A percentile compares a stretch with the other conserved stretches of the same genome.
phyloP scores from a whole-genome alignment of 169 alveolate genomes.

The Plasmodium knowlesi region DNA sequence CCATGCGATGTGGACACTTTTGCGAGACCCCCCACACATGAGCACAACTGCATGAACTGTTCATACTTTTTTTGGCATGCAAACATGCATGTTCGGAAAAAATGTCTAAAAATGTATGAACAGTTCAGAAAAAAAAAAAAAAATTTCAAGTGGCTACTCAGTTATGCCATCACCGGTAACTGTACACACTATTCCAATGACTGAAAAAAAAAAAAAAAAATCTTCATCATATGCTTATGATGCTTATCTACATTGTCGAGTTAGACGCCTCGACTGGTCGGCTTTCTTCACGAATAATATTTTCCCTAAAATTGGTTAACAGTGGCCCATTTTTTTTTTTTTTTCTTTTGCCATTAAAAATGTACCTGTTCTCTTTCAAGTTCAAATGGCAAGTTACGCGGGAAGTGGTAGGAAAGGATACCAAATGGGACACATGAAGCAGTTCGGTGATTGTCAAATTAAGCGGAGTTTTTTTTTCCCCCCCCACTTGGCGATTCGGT shows the following conservation, averaged over 20 bases:
- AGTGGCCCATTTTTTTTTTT: not conserved
- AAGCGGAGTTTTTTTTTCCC: not conserved
- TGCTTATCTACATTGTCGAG: not conserved
- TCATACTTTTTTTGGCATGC: constrained; percentile 13
- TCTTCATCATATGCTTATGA: not conserved
- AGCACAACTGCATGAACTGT: not conserved
- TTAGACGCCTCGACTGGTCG: not conserved
- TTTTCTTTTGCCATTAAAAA: not conserved
- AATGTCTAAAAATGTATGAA: constrained; percentile 54
- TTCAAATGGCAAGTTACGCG: not conserved
- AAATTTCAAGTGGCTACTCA: not conserved
- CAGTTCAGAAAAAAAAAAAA: constrained; percentile 29
- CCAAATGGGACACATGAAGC: not conserved
- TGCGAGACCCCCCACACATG: not conserved
- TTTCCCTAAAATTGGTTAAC: not conserved
- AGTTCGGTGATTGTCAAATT: not conserved
- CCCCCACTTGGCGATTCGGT: not conserved
- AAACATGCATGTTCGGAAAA: constrained; percentile 50
- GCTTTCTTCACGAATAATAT: not conserved
- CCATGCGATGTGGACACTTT: not conserved
- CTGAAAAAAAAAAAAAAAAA: not conserved
- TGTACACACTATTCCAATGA: not conserved
- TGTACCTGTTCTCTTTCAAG: not conserved
- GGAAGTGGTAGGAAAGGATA: not conserved
- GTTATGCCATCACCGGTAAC: not conserved